phyloP scores from a whole-genome alignment of 257 asterid genomes.

The Datura wrightii region DNA sequence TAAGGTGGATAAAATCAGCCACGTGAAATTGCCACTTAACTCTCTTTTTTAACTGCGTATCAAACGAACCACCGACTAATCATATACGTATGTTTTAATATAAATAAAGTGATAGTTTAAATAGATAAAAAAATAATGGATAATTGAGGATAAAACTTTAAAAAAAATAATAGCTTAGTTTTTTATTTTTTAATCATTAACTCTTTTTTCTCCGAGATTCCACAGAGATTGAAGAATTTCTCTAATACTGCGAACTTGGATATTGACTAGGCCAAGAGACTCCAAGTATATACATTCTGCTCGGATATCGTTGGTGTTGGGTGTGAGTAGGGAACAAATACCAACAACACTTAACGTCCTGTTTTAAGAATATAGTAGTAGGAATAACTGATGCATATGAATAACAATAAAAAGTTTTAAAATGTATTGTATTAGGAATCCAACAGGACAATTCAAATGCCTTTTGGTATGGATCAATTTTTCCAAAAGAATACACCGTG shows the following conservation, averaged over 20 bases:
- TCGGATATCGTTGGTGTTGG: neutral
- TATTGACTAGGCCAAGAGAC: neutral
- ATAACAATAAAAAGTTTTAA: neutral
- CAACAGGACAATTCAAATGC: neutral
- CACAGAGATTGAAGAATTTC: neutral
- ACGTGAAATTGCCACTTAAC: no score
- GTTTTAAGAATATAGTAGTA: neutral
- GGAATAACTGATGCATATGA: neutral
- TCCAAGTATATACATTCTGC: neutral
- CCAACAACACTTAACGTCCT: neutral
- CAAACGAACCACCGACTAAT: no score
- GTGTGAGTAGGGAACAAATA: neutral
- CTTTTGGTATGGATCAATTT: neutral
- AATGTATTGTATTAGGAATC: neutral
- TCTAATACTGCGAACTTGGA: neutral
- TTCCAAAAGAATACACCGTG: neutral
- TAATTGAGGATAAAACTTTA: no score
- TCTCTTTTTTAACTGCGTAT: no score
- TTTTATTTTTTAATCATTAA: no score
- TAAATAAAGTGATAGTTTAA: no score
- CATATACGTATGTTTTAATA: no score
- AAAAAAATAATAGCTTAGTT: no score
- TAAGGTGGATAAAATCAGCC: no score
- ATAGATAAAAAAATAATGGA: no score
- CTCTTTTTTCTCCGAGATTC: no score